Percentiles rank a stretch among this genome's conserved stretches.
These are phyloP conservation scores for Cladosporium sp. DNA, from an alignment of 2,329 filamentous ascomycete species.

Conservation along the genomic window DNA sequence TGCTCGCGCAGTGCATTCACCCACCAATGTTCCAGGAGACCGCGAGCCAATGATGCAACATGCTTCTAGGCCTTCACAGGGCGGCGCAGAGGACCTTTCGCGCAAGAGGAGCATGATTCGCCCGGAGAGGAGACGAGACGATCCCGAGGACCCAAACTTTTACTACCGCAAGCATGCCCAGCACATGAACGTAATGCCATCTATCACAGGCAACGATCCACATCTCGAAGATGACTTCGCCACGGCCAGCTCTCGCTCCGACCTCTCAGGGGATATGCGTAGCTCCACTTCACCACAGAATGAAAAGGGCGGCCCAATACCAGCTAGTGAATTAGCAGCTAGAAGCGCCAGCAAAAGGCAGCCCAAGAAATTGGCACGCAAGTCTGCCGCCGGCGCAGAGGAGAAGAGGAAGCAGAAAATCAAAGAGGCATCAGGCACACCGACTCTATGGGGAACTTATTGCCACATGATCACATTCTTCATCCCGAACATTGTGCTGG, in stretches of 20 bases:
- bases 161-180: constrained; percentile 93
- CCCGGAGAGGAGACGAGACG: constrained; percentile 83
- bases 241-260: constrained; percentile 59
- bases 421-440: constrained; percentile 67
- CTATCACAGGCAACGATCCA: constrained; percentile 88
- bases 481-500: constrained; percentile 81
- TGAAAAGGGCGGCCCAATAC: constrained; percentile 27
- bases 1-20: constrained; percentile 18
- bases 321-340: constrained; percentile 11
- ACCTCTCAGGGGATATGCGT: constrained; percentile 44
- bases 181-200: constrained; percentile 86
- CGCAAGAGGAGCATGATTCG: constrained; percentile 87
- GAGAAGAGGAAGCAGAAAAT: constrained; percentile 57
- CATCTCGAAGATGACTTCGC: constrained; percentile 65
- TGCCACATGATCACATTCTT: constrained; percentile 93
- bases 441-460: constrained; percentile 92
- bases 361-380: constrained; percentile 52
- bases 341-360: constrained; percentile 38
- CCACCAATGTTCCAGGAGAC: constrained; percentile 42
- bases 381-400: constrained; percentile 66
- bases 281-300: constrained; percentile 42
- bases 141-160: constrained; percentile 88
- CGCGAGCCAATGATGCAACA: constrained; percentile 53
- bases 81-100: constrained; percentile 48
- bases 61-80: constrained; percentile 22